Evolutionary conservation across 208 protist genomes (phyloP), one percentile per base, ranked within the genome.

Genomic region (Acanthamoeba quina): DNA sequence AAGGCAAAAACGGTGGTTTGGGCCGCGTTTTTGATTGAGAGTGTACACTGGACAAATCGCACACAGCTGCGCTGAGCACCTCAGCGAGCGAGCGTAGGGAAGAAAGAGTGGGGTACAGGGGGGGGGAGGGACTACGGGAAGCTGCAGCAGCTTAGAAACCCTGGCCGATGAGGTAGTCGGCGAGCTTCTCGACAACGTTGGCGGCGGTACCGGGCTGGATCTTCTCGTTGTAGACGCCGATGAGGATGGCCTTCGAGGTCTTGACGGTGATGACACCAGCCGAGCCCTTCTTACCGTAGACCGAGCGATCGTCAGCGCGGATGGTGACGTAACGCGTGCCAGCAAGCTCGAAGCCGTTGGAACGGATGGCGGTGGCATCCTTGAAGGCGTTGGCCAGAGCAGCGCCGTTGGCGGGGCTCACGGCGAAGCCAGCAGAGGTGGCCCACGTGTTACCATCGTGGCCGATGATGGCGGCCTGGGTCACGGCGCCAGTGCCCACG

Each of bases 241-340:
- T 78, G 21, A 98, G 9, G 52, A 98, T 31, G 54, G 86, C 47
- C 93, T 97, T 90, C 5, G 60, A 64, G 54, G 96, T 97, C 94
- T 97, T 97, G 60, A 96, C 94, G 52, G 92, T 56, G 76, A 83
- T 72, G 31, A 96, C 76, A 76, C 97, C 97, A 72, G 66, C 72
- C 24, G 93, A 54, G 52, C 92, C 94, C 90, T 96, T 94, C 95
- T 97, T 97, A 62, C 92, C 96, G 90, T 97, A 97, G 21, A 96
- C 66, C 10, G 95, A 96, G 44, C 94, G 47, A 19, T 66, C 58
- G 4, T 97, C 96, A 62, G 86, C 54, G 52, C 94, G 72, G 34
- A 98, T 29, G 62, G 80, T 94, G 44, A 96, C 94, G 96, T 97
- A 98, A 94, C 97, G 98, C 26, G 58, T 19, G 66, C 96, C 97